Evolutionary conservation across 257 asterid species (phyloP).

Genomic region (Nyctanthes arbortristis): DNA sequence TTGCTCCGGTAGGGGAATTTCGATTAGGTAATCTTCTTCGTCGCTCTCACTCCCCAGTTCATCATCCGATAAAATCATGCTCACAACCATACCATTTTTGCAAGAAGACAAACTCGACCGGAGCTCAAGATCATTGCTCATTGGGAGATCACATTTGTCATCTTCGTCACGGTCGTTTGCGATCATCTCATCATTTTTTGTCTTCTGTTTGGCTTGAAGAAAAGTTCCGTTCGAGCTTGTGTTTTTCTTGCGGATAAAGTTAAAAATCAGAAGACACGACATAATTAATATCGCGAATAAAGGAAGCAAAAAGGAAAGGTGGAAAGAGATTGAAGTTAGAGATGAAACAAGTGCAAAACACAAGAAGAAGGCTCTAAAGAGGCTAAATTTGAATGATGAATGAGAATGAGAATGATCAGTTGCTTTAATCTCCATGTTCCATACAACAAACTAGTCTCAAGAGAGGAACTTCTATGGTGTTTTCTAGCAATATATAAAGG

Average conservation of each 20-base stretch:
- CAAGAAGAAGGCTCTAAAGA: background rate
- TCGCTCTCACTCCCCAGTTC: background rate
- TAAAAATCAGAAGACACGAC: background rate
- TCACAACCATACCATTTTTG: background rate
- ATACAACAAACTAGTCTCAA: background rate
- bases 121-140: background rate
- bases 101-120: background rate
- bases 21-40: background rate
- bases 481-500: conserved; percentile 1
- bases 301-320: background rate
- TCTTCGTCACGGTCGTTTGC: background rate
- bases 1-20: background rate
- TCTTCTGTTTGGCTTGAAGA: background rate
- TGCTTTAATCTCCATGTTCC: conserved; percentile 7
- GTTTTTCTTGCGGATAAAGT: background rate
- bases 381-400: background rate
- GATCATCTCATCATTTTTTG: background rate
- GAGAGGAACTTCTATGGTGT: background rate
- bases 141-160: background rate
- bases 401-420: background rate
- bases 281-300: background rate
- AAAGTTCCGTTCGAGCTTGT: background rate
- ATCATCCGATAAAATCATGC: background rate
- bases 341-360: conserved; percentile 7
- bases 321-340: background rate